A percentile compares a stretch with the other conserved stretches of the same genome.
Conservation (phyloP, 306 rosid species). For the Quercus bicolor region DNA sequence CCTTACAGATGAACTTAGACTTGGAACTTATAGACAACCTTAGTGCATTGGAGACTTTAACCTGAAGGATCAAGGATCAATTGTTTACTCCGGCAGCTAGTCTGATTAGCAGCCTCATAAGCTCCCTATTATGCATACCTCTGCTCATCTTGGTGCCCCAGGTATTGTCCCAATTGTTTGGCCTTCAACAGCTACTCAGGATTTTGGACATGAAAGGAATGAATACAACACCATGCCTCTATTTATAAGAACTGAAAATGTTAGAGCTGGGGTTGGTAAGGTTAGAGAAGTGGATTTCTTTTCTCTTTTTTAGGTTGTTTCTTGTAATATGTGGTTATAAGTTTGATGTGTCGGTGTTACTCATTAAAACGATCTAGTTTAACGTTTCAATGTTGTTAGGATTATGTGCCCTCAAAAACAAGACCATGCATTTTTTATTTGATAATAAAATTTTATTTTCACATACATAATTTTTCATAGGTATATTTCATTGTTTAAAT, state of each 20-base stretch:
- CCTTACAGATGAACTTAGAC: neutral
- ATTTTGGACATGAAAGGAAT: slow-evolving; percentile 1
- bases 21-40: slow-evolving; percentile 22
- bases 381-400: too few relatives aligned
- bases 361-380: too few relatives aligned
- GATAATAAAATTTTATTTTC: too few relatives aligned
- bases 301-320: neutral
- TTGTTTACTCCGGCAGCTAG: slow-evolving; percentile 18
- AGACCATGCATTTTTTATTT: too few relatives aligned
- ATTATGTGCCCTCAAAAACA: too few relatives aligned
- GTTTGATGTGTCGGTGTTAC: too few relatives aligned
- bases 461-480: too few relatives aligned
- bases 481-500: too few relatives aligned
- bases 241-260: slow-evolving; percentile 11
- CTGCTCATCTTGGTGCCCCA: slow-evolving; percentile 14
- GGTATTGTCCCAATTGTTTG: slow-evolving; percentile 9
- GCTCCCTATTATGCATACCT: slow-evolving; percentile 14
- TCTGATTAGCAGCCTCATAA: slow-evolving; percentile 12
- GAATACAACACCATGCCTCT: slow-evolving; percentile 3
- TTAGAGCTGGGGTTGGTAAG: slow-evolving; percentile 12
- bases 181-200: slow-evolving; percentile 14
- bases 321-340: too few relatives aligned
- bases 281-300: slow-evolving; percentile 12
- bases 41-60: slow-evolving; percentile 1
- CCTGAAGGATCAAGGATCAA: slow-evolving; percentile 19